Base-by-base conservation (phyloP, 1,139 yeast species). In the Hanseniaspora sp. region DNA sequence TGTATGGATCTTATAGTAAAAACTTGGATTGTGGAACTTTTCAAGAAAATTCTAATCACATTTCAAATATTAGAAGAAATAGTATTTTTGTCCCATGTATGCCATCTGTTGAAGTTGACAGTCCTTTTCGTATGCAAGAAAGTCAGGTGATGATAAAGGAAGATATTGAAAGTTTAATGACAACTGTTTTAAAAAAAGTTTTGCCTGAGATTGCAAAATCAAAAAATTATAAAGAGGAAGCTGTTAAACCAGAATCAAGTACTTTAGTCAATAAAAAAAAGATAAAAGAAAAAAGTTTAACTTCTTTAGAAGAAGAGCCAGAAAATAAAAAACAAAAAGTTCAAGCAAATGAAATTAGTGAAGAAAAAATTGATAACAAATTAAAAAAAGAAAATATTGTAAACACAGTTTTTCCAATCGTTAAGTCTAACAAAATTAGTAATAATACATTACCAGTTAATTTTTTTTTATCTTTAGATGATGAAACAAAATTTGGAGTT, bases 151-250 rank as follows among this genome's bases (percentile, higher is more conserved):
- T 46, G 42, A 4, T 23, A 23, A 40, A 34, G 28, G 42, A 48
- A 13, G 46, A 48, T 34, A 48, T 48, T 33, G 52, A 48, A 30
- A 23, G n/a, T 11, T 33, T 48, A 30, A 40, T 48, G 46, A 40
- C 52, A n/a, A 33, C 13, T 33, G 52, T 40, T 12, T 34, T 48
- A 15, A 40, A 40, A 3, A 48, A 33, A 18, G 52, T 48, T 3
- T 31, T 48, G n/a, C 52, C 52, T 4, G 35, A 29, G 12, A 38
- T 47, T 17, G 13, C 43, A 31, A 35, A 38, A 30, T 11, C 23
- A 13, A 41, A 47, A 18, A 47, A 48, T 37, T n/a, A 37, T 7
- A n/a, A 37, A 37, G n/a, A 12, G 13, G 5, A 33, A 3, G 9
- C 5, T 9, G 5, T 2, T 9, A 33, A 33, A 33, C 34, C 3